phyloP scores from a whole-genome alignment of 163 green algal species.

The Chloromonas sp. region DNA sequence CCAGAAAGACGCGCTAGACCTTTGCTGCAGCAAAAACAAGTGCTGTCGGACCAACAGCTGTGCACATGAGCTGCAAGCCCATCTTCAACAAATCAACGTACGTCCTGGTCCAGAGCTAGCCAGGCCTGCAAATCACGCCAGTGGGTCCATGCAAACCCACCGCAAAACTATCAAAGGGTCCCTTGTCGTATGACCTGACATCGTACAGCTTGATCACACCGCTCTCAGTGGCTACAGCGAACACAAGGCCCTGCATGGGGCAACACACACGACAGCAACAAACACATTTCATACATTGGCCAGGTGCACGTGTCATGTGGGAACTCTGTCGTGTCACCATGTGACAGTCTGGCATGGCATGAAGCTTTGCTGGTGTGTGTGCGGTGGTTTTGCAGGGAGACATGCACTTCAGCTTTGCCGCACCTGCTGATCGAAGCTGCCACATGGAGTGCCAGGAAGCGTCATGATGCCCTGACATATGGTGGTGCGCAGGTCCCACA shows the following conservation, averaged over 20 bases:
- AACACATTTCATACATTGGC: not conserved
- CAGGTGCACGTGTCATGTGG: not conserved
- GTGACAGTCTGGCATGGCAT: not conserved
- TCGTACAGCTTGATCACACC: conserved; percentile 92
- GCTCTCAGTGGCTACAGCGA: conserved; percentile 73
- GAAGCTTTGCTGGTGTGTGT: not conserved
- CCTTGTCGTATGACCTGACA: conserved; percentile 67
- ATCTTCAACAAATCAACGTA: too few relatives aligned
- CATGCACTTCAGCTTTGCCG: not conserved
- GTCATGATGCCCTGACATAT: conserved; percentile 70
- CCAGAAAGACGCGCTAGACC: too few relatives aligned
- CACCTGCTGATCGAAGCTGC: conserved; percentile 72
- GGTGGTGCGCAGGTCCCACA: conserved; percentile 80
- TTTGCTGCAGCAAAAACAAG: too few relatives aligned
- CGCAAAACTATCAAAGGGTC: conserved; percentile 81
- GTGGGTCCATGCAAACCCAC: conserved; percentile 30
- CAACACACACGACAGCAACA: not conserved
- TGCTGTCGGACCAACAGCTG: too few relatives aligned
- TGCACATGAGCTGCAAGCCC: too few relatives aligned
- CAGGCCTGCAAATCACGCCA: too few relatives aligned
- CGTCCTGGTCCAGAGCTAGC: too few relatives aligned
- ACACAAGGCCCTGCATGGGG: conserved; percentile 78
- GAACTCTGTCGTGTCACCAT: too few relatives aligned
- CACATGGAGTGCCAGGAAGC: conserved; percentile 55
- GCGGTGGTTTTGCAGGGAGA: not conserved